These are phyloP conservation scores for Yamadazyma trypodendri DNA, from an alignment of 1,139 yeast genomes.

Conservation along the genomic window DNA sequence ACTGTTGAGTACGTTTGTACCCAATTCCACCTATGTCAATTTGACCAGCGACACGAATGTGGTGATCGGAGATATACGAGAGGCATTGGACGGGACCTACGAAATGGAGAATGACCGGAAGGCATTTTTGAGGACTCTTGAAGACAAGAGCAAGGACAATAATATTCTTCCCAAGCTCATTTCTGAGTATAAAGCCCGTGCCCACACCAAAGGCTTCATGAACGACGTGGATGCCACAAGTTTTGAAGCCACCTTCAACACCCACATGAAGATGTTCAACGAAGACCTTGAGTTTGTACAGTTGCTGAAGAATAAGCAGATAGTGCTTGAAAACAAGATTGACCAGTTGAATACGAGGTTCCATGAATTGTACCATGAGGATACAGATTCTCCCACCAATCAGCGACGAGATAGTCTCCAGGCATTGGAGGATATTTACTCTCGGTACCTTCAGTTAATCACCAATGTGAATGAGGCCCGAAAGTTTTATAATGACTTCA, in stretches of 20 bases:
- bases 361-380: conserved; percentile 15
- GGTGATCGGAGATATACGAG: conserved; percentile 43
- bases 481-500: conserved; percentile 66
- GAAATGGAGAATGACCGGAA: conserved; percentile 33
- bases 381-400: conserved; percentile 11
- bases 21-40: conserved; percentile 43
- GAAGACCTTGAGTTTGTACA: conserved; percentile 40
- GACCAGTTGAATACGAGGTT: conserved; percentile 42
- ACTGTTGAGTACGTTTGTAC: conserved; percentile 46
- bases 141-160: conserved; percentile 45
- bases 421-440: conserved; percentile 51
- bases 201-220: conserved; percentile 6
- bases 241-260: conserved; percentile 32
- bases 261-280: conserved; percentile 42
- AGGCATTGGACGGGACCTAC: conserved; percentile 26
- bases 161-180: conserved; percentile 54
- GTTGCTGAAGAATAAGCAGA: conserved; percentile 40
- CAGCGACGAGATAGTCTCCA: conserved; percentile 53
- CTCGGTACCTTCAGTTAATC: conserved; percentile 54
- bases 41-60: conserved; percentile 41
- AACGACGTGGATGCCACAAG: conserved; percentile 22
- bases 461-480: conserved; percentile 68
- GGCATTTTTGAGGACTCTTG: conserved; percentile 40
- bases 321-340: conserved; percentile 41
- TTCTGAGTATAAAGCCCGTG: conserved; percentile 34